These are phyloP conservation scores for Blastobotrys attinorum DNA, from an alignment of 805 yeast species.

Conservation along the genomic window DNA sequence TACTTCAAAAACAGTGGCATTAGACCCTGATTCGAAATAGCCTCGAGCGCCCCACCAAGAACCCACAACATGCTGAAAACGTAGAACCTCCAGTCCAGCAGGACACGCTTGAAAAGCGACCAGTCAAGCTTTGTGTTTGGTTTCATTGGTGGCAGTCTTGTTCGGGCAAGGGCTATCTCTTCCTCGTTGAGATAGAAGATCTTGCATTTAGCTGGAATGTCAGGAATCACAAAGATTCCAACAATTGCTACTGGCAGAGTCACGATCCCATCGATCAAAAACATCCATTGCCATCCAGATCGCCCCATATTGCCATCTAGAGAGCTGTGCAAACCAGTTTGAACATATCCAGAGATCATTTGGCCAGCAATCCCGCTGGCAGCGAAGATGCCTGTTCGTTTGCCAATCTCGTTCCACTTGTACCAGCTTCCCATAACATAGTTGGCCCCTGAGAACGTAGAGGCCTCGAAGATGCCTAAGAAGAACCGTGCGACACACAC, in stretches of 20 bases:
- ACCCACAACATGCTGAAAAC: neutral
- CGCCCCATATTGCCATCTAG: constrained; percentile 36
- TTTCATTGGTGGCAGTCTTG: neutral
- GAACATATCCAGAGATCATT: constrained; percentile 48
- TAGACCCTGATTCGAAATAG: no score
- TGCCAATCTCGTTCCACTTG: constrained; percentile 40
- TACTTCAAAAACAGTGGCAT: no score
- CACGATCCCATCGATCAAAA: constrained; percentile 47
- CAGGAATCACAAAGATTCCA: constrained; percentile 43
- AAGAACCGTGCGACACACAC: constrained; percentile 3
- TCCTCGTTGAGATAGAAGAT: neutral
- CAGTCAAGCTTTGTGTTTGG: constrained; percentile 1
- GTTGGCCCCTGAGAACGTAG: constrained; percentile 24
- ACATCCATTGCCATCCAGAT: constrained; percentile 49
- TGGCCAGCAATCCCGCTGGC: constrained; percentile 44
- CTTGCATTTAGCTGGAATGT: constrained; percentile 40
- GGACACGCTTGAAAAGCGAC: neutral
- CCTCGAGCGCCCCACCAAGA: neutral
- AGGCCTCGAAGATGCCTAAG: constrained; percentile 26
- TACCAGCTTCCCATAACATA: constrained; percentile 37
- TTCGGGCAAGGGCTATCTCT: neutral
- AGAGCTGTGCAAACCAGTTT: constrained; percentile 43
- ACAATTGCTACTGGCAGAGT: constrained; percentile 40
- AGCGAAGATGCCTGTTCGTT: constrained; percentile 43
- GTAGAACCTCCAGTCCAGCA: constrained; percentile 1